Evolutionary conservation across 306 rosid genomes (phyloP).

Genomic region (Gynostemma pentaphyllum): DNA sequence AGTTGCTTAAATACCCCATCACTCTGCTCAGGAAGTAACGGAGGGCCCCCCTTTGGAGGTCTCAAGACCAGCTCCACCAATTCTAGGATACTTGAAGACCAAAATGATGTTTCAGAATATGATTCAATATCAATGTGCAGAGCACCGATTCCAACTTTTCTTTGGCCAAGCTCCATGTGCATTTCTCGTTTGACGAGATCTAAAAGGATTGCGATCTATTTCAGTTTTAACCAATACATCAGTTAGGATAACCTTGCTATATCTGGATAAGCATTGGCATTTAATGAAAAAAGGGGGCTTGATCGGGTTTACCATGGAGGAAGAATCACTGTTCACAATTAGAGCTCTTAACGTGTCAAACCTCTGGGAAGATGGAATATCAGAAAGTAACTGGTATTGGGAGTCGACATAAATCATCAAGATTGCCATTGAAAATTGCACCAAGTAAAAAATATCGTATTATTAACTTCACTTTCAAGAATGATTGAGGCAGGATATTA

Average conservation of each 20-base stretch:
- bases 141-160: constrained; percentile 19
- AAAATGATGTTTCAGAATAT: constrained; percentile 19
- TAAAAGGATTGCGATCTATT: constrained; percentile 65
- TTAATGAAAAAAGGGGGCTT: background rate
- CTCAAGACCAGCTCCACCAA: constrained; percentile 56
- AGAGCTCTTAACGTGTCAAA: constrained; percentile 55
- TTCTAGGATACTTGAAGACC: constrained; percentile 55
- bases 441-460: background rate
- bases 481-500: too few relatives aligned
- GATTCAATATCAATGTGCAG: constrained; percentile 10
- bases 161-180: constrained; percentile 36
- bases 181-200: constrained; percentile 60
- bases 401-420: constrained; percentile 10
- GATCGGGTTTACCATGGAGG: constrained; percentile 66
- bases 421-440: constrained; percentile 7
- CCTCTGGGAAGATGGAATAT: constrained; percentile 55
- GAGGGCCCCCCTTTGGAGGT: constrained; percentile 88
- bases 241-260: constrained; percentile 9
- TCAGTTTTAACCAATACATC: constrained; percentile 18
- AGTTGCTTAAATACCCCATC: constrained; percentile 49
- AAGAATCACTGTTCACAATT: constrained; percentile 54
- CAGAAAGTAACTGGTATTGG: constrained; percentile 54
- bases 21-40: constrained; percentile 65
- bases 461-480: background rate
- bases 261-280: background rate